A percentile compares a stretch with the other conserved stretches of the same genome.
These are phyloP conservation scores for Lactarius akahatsu DNA, from an alignment of 768 basidiomycete species.

Conservation along the genomic window DNA sequence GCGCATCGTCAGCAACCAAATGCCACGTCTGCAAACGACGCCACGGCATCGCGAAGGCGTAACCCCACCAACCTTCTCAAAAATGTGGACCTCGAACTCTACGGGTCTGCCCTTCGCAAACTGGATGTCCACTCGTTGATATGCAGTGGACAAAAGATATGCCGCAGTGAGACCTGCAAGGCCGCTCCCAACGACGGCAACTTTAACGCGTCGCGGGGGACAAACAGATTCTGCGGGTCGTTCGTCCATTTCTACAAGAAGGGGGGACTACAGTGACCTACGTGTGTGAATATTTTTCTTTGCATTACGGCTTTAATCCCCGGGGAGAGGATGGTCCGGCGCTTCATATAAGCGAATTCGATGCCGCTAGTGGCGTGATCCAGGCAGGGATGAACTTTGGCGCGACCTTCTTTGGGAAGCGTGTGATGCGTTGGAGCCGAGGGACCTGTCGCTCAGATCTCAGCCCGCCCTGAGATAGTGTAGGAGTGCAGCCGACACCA, in stretches of 20 bases:
- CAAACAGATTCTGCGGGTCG: neutral
- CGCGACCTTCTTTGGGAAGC: too few species aligned
- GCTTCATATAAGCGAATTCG: neutral
- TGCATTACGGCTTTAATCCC: neutral
- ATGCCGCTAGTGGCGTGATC: neutral
- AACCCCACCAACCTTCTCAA: conserved; percentile 61
- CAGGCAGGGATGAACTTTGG: too few species aligned
- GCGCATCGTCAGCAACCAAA: neutral
- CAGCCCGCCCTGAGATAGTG: too few species aligned
- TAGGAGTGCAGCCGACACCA: too few species aligned
- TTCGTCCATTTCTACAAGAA: neutral
- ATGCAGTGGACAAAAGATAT: conserved; percentile 46
- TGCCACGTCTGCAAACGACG: neutral
- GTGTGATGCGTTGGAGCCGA: too few species aligned
- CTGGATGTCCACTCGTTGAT: conserved; percentile 27
- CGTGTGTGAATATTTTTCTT: neutral
- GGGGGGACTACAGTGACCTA: neutral
- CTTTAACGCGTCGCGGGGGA: conserved; percentile 40
- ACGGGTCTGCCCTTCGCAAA: conserved; percentile 36
- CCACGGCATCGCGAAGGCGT: neutral
- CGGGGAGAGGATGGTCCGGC: neutral
- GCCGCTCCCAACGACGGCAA: conserved; percentile 71
- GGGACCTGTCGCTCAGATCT: too few species aligned
- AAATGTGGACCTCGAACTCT: conserved; percentile 64
- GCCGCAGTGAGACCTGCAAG: conserved; percentile 72